A percentile compares a stretch with the other conserved stretches of the same genome.
These are phyloP conservation scores for Setomelanomma holmii DNA, from an alignment of 2,329 filamentous ascomycete genomes.

Conservation along the genomic window DNA sequence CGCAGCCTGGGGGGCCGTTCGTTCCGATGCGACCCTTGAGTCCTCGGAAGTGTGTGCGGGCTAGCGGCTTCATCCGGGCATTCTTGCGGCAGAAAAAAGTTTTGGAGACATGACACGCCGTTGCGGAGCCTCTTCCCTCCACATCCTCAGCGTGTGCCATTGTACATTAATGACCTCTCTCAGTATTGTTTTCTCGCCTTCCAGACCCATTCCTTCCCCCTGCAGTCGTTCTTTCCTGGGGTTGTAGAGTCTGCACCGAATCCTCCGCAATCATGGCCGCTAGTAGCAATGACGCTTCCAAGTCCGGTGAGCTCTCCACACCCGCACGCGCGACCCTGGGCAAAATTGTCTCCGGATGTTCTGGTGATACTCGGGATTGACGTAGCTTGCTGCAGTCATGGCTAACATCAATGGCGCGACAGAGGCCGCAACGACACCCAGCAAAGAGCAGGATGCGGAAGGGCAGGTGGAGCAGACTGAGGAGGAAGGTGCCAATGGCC, in stretches of 20 bases:
- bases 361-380: neutral
- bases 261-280: slow-evolving; percentile 40
- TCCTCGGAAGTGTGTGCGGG: slow-evolving; percentile 19
- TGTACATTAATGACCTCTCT: slow-evolving; percentile 45
- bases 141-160: slow-evolving; percentile 29
- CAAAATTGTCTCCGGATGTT: neutral
- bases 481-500: slow-evolving; percentile 37
- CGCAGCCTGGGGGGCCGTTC: slow-evolving; percentile 9
- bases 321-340: slow-evolving; percentile 12
- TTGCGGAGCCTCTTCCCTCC: neutral
- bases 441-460: slow-evolving; percentile 29
- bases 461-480: slow-evolving; percentile 28
- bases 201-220: slow-evolving; percentile 31
- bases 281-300: slow-evolving; percentile 47
- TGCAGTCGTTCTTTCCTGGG: slow-evolving; percentile 26
- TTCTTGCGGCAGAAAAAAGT: slow-evolving; percentile 32
- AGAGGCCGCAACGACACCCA: slow-evolving; percentile 38
- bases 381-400: slow-evolving; percentile 14
- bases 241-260: slow-evolving; percentile 19
- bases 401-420: slow-evolving; percentile 25
- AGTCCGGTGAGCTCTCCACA: slow-evolving; percentile 41
- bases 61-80: slow-evolving; percentile 31
- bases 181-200: slow-evolving; percentile 33
- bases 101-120: slow-evolving; percentile 24
- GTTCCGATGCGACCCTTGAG: slow-evolving; percentile 11